Evolutionary conservation across 1,284 basidiomycete genomes (phyloP), one percentile per base, ranked within the genome.

Genomic region (Coniferiporia weirii): DNA sequence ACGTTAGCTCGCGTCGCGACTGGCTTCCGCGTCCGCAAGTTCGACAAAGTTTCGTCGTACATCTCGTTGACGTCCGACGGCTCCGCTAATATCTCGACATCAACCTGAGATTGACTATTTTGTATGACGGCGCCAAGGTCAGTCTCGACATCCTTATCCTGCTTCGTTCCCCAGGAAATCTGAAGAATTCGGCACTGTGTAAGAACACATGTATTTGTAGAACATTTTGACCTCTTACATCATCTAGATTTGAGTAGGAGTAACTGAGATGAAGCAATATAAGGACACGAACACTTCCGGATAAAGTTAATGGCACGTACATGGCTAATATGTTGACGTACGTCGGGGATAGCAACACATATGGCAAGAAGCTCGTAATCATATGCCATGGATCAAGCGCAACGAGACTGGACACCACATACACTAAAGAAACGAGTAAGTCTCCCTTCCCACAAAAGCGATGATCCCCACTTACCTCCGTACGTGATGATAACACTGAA

Each of bases 361-460:
- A 98, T 60, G 93, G 94, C 6, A 89, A 64, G 68, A 95, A 95
- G 66, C 91, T 93, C 1, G 95, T 98, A 63, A 98, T 58, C 73
- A 97, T 85, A 74, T 96, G 92, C 86, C 94, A 92, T 13, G 95
- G 93, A 72, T 98, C 95, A 62, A 97, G 83, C 0, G 94, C 91
- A 15, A 98, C 74, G n/a, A 97, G 64, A 66, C 91, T 92, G 46
- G 88, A 84, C 43, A 85, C 71, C 6, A 86, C 75, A 70, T 91
- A 96, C 40, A 91, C 85, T 83, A 64, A 13, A 46, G 49, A 32
- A 4, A 52, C 20, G 48, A 5, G 6, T 48, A 19, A 4, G 49
- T 5, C 22, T 22, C 17, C 47, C 20, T 12, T 22, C 48, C 12
- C 59, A 47, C 44, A 45, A 27, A 48, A 34, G 36, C 17, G 6